Base-by-base conservation (phyloP, 768 basidiomycete species). In the Royoungia palumana region DNA sequence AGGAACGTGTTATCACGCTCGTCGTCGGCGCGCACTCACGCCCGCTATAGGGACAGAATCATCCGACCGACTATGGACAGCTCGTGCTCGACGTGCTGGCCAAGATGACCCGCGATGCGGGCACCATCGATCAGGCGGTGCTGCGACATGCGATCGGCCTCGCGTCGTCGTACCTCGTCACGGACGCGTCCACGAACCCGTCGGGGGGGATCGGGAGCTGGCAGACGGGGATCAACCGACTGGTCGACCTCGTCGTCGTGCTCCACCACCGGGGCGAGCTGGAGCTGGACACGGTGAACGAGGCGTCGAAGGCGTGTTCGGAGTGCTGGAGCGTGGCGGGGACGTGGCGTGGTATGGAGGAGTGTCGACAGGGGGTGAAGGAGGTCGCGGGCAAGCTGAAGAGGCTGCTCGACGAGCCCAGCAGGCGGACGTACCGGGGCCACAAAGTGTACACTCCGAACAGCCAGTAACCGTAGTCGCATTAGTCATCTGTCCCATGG, bases 311-410 rank as follows among this genome's bases (percentile, higher is more conserved):
- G 58, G 73, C 79, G 13, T 89, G 87, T 58, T 86, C 85, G 16
- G 89, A 92, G 62, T 89, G 88, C 63, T 92, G 89, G 89, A 81
- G 75, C 14, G 79, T 81, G 3, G 79, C 82, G 0, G 81, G 79
- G 0, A 77, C 79, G 17, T 90, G 86, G 85, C 71, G 77, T 25
- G 84, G 81, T 14, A 67, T 90, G 52, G 80, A 80, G 36, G 80
- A 81, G 19, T 80, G 79, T 58, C 74, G 80, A 47, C 79, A 79
- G n/a, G 73, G 75, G 5, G 81, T 91, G 19, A 75, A 77, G 34
- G 76, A 72, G 30, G 76, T 81, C 25, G 88, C 83, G 10, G 68
- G 68, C 25, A 83, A 80, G 59, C 72, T 91, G 57, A 82, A 82
- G 55, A 69, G 58, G 40, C 63, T 77, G 43, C 63, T 78, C 35